phyloP scores from a whole-genome alignment of 73 alveolate species.

The Symbiodinium natans region DNA sequence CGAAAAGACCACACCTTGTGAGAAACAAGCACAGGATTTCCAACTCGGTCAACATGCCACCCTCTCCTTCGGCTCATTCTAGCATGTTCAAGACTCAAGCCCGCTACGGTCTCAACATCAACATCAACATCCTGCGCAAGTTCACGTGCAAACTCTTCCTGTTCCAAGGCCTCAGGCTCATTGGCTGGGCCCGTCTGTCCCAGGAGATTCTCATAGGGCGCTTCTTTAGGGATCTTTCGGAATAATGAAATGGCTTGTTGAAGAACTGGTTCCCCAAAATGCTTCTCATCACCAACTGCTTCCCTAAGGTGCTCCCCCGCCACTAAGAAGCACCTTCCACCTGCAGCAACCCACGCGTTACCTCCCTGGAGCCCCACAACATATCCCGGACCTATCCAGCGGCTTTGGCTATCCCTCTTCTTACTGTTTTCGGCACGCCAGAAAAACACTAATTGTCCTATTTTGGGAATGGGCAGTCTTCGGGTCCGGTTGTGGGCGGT shows the following conservation, averaged over 20 bases:
- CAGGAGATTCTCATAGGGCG: neutral
- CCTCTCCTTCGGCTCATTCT: neutral
- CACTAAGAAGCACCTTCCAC: neutral
- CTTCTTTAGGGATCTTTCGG: neutral
- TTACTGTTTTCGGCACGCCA: neutral
- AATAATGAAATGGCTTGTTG: neutral
- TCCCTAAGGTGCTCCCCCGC: neutral
- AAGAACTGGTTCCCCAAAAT: neutral
- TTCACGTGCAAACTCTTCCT: neutral
- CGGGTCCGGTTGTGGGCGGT: slow-evolving; percentile 2
- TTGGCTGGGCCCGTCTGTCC: neutral
- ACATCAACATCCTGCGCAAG: neutral
- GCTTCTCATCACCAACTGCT: slow-evolving; percentile 25
- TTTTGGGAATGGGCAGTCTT: neutral
- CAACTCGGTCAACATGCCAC: neutral
- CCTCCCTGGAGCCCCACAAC: neutral
- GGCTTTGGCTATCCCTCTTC: neutral
- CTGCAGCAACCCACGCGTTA: neutral
- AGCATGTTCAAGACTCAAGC: neutral
- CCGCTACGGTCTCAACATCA: neutral
- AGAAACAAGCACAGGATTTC: neutral
- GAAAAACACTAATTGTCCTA: neutral
- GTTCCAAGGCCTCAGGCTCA: neutral
- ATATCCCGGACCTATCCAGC: slow-evolving; percentile 17
- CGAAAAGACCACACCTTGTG: neutral